A percentile compares a stretch with the other conserved stretches of the same genome.
phyloP scores from a whole-genome alignment of 192 early-diverging fungal genomes.

The Mortierella claussenii region DNA sequence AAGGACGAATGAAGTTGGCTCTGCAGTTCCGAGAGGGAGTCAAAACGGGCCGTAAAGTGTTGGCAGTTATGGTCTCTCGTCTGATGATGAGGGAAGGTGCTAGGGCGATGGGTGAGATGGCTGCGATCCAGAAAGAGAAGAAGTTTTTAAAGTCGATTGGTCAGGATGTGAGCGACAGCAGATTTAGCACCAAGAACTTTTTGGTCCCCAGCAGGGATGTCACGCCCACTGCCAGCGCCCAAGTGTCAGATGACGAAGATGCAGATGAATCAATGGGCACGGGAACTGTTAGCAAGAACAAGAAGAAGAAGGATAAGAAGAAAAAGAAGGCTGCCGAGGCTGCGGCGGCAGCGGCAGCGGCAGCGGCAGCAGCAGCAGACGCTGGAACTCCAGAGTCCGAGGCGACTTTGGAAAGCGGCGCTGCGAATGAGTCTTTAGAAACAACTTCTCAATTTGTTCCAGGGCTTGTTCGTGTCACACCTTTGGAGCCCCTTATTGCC shows the following conservation, averaged over 20 bases:
- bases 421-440: not conserved
- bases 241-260: constrained; percentile 44
- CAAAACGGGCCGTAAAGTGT: constrained; percentile 71
- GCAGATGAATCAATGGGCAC: not conserved
- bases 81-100: constrained; percentile 81
- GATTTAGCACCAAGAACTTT: constrained; percentile 31
- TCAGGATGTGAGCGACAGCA: constrained; percentile 42
- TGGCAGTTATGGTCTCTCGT: constrained; percentile 77
- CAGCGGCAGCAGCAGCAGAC: not conserved
- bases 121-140: constrained; percentile 64
- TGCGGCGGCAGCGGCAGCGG: constrained; percentile 14
- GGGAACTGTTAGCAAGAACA: constrained; percentile 47
- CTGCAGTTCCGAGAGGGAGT: constrained; percentile 76
- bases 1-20: constrained; percentile 70
- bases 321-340: constrained; percentile 41
- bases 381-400: not conserved
- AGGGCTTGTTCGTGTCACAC: not conserved
- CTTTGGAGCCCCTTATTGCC: constrained; percentile 1
- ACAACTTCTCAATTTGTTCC: not conserved
- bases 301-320: constrained; percentile 57
- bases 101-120: constrained; percentile 69
- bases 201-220: constrained; percentile 43
- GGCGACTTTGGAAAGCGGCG: not conserved
- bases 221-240: constrained; percentile 40
- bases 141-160: constrained; percentile 64